Evolutionary conservation across 2,329 filamentous ascomycete species (phyloP), one percentile per base, ranked within the genome.

Genomic region (Simplicillium sp.): DNA sequence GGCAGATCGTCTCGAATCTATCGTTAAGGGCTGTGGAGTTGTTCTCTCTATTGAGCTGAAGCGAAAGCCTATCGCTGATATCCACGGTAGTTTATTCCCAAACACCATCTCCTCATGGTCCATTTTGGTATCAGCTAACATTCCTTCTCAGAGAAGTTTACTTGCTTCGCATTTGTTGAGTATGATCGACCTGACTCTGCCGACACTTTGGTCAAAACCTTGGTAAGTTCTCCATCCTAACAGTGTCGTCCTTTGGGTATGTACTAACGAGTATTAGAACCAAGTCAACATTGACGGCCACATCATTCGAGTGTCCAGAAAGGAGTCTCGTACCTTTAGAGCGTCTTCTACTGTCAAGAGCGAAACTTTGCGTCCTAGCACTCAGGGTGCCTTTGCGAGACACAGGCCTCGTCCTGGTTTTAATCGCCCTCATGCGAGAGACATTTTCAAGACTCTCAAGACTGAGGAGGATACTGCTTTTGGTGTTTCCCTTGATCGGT

Each of bases 101-200:
- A 12, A 13, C 4, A 18, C 13, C 29, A 16, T 46, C 20, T 6
- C 20, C 20, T 25, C 20, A 25, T 9, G 20, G 9, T 25, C 6
- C 20, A 25, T 6, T 25, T n/a, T 6, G 9, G 20, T 6, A 9
- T 25, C 20, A 9, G 32, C 49, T 54, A 36, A 55, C 18, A 11
- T 11, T 9, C 9, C 5, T 25, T 29, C 16, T 14, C 32, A 52
- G 55, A 35, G n/a, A 38, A 42, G 12, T 43, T 43, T 11, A 51
- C 46, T 15, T 52, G 51, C 11, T 63, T 57, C 41, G 61, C 55
- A 1, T 65, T 65, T 38, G 54, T 70, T 4, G 65, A 68, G 48
- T 70, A 64, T 38, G 46, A 44, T 3, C 56, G 56, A 3, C 55
- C 58, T 4, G 57, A 66, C 40, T 49, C 56, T 31, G 60, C 62